These are phyloP conservation scores for Saturnispora sanitii DNA, from an alignment of 805 yeast species.

Conservation along the genomic window DNA sequence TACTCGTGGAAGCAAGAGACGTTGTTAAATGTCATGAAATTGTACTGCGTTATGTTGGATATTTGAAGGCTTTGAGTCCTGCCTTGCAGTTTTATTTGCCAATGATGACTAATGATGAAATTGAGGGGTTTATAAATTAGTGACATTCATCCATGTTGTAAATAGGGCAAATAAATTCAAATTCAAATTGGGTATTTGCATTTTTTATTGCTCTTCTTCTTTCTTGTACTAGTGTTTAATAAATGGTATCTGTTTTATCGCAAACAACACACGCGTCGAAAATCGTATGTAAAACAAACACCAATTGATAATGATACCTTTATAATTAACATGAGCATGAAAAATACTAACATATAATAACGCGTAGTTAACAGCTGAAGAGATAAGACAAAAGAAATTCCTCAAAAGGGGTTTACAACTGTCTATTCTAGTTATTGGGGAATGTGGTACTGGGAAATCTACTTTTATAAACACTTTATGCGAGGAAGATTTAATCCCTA, in stretches of 20 bases:
- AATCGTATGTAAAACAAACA: neutral
- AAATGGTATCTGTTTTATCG: neutral
- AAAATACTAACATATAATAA: neutral
- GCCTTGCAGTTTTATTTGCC: slow-evolving; percentile 21
- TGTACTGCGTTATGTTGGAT: slow-evolving; percentile 15
- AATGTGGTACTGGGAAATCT: slow-evolving; percentile 64
- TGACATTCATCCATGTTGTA: too few relatives aligned
- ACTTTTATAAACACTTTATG: slow-evolving; percentile 75
- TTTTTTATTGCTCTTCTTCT: neutral
- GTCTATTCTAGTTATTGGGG: slow-evolving; percentile 41
- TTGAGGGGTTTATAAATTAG: too few relatives aligned
- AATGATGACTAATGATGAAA: neutral
- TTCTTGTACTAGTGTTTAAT: neutral
- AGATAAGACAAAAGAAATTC: slow-evolving; percentile 34
- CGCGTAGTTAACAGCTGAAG: slow-evolving; percentile 23
- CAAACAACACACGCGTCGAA: neutral
- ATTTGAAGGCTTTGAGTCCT: slow-evolving; percentile 16
- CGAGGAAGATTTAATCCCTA: slow-evolving; percentile 38
- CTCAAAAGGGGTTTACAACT: slow-evolving; percentile 42
- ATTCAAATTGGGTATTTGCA: too few relatives aligned
- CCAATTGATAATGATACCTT: too few relatives aligned
- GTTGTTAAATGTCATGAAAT: slow-evolving; percentile 20
- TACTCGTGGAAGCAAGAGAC: slow-evolving; percentile 15
- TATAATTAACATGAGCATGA: too few relatives aligned
- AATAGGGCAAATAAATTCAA: too few relatives aligned